These are phyloP conservation scores for Chaetomiaceae sp. DNA, from an alignment of 2,329 filamentous ascomycete species.

Conservation along the genomic window DNA sequence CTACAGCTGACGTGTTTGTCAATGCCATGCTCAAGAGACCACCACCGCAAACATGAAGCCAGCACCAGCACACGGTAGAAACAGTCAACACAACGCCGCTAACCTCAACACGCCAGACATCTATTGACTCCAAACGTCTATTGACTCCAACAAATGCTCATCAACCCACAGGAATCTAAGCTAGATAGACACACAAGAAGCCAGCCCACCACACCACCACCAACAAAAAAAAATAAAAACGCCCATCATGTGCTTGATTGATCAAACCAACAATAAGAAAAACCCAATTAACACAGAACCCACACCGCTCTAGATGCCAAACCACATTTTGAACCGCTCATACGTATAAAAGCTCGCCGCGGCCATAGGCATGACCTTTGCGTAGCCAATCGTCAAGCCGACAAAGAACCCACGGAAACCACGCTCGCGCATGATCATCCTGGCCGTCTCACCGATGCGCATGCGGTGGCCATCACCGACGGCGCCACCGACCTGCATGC, in stretches of 20 bases:
- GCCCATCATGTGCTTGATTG: conserved; percentile 15
- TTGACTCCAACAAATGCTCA: neutral
- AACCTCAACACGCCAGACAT: too few relatives aligned
- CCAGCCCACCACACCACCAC: too few relatives aligned
- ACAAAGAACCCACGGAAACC: conserved; percentile 85
- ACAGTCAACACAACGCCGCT: too few relatives aligned
- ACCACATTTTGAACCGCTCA: conserved; percentile 56
- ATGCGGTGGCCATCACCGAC: conserved; percentile 83
- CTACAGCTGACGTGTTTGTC: too few relatives aligned
- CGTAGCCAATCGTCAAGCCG: conserved; percentile 88
- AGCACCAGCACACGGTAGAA: too few relatives aligned
- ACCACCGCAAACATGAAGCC: too few relatives aligned
- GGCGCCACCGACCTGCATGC: conserved; percentile 95
- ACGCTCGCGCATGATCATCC: conserved; percentile 67
- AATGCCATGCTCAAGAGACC: too few relatives aligned
- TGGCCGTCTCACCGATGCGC: conserved; percentile 71
- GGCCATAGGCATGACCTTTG: conserved; percentile 87
- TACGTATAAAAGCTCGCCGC: conserved; percentile 66
- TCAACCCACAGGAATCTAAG: neutral
- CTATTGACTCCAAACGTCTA: neutral
- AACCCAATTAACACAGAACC: too few relatives aligned
- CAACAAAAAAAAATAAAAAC: too few relatives aligned
- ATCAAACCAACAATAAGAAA: too few relatives aligned
- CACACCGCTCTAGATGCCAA: conserved; percentile 54
- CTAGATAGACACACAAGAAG: too few relatives aligned